Evolutionary conservation across 495 filamentous ascomycete genomes (phyloP), one percentile per base, ranked within the genome.

Genomic region (Aspergillus haitiensis): DNA sequence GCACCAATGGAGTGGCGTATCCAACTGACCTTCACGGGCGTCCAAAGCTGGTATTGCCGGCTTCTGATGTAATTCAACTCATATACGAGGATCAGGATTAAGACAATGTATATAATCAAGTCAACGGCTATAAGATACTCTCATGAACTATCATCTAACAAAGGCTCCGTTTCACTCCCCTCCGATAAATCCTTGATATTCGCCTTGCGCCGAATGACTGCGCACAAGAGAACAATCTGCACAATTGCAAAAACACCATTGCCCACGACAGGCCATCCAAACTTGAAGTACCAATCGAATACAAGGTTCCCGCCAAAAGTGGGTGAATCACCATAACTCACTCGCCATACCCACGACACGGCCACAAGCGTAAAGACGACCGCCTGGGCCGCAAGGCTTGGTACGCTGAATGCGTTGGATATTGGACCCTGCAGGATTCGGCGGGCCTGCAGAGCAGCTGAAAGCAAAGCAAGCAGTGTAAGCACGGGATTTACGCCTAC

Each of bases 321-420:
- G 16, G 47, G 47, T 50, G 47, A 18, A 50, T 5, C 47, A 2
- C 47, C 47, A 50, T 50, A 50, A 21, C 16, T 11, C n/a, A 50
- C 47, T 12, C 49, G 49, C 49, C 49, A 52, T 33, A 52, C 18
- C 49, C 49, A 52, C n/a, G 49, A 52, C 31, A 52, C 49, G 34
- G 49, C 31, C 34, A 54, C 12, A 40, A 54, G 51, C 18, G 35
- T 16, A 16, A 46, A 46, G 7, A 16, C 42, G 3, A 42, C 34
- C 40, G 13, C 16, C 34, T 54, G 51, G 31, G 51, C n/a, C 35
- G 34, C 51, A 40, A 54, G 51, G 8, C 51, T 21, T 10, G 51
- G 51, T 39, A 15, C 15, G 27, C 35, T 54, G 15, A 54, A 16
- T 53, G 51, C 35, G 31, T 13, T 40, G 34, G 34, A 9, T 37